Evolutionary conservation across 2,329 filamentous ascomycete genomes (phyloP).

Genomic region (Apiospora koreana): DNA sequence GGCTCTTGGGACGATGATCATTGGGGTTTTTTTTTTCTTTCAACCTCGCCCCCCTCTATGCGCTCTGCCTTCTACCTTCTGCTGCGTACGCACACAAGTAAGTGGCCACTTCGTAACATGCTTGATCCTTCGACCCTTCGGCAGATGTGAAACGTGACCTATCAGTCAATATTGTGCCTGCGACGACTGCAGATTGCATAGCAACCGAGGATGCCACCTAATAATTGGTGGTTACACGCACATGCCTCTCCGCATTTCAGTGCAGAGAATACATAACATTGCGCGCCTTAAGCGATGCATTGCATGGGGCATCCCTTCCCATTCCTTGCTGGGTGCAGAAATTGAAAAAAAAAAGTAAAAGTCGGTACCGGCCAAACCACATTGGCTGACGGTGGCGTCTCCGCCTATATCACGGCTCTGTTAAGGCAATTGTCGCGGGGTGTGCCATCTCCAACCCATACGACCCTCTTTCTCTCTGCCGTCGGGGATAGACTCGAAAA

Average conservation of each 20-base stretch:
- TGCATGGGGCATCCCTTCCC: not conserved
- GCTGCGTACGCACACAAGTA: not conserved
- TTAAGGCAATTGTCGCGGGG: not conserved
- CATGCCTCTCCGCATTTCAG: conserved; percentile 1
- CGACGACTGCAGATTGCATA: not conserved
- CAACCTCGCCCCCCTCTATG: not conserved
- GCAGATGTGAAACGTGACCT: conserved; percentile 1
- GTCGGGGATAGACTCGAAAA: conserved; percentile 17
- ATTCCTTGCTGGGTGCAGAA: not conserved
- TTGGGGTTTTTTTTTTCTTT: not conserved
- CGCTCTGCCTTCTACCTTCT: not conserved
- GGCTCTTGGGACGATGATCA: not conserved
- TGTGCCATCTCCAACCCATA: not conserved
- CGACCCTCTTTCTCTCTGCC: conserved; percentile 10
- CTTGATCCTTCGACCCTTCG: not conserved
- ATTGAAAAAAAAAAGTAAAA: not conserved
- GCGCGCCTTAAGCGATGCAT: not conserved
- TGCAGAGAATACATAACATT: not conserved
- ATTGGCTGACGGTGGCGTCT: not conserved
- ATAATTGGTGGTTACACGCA: not conserved
- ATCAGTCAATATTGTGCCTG: not conserved
- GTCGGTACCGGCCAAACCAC: not conserved
- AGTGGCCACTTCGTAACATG: not conserved
- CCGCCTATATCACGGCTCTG: not conserved
- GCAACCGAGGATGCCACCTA: not conserved